Base-by-base conservation (phyloP, 352 stramenopile species). In the Albugo laibachii region DNA sequence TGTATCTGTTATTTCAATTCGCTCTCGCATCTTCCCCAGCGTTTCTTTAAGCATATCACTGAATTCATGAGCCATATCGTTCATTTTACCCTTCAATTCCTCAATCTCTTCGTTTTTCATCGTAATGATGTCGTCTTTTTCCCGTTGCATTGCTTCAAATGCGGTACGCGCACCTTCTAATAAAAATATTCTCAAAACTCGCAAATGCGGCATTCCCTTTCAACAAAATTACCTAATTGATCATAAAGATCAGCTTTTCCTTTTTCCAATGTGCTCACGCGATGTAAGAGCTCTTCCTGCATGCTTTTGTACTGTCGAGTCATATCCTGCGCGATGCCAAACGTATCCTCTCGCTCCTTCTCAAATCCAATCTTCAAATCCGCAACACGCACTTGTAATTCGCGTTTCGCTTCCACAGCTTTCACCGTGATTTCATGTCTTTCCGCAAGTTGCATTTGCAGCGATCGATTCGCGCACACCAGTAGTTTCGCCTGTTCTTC, bases 291-390 rank as follows among this genome's bases (percentile, higher is more conserved):
- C 51, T 94, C 78, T 41, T 94, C 82, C 53, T 97, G 85, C 88
- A 97, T 97, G 50, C 83, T 92, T 63, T 97, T 97, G 66, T 97
- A 97, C 68, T 97, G 89, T 10, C 92, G 69, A 43, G 89, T 97
- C 88, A 97, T 97, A 56, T 96, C 86, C 45, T 86, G 67, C 34
- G 81, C 96, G 48, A 97, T 95, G 15, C 92, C 89, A 38, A 92
- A 92, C 12, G 81, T 93, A 48, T 93, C 70, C 63, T 63, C 57
- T 10, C 83, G 65, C 57, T 93, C 83, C 15, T 66, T 59, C 43
- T 95, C 77, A 57, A 95, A 91, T 52, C 88, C 80, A 18, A 65
- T 62, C 50, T 92, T 76, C 31, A 95, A 61, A 38, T 92, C 67
- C 19, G 64, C 49, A 10, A 95, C 72, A 21, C 78, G 69, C 11